These are phyloP conservation scores for Fusarium pininemorale DNA, from an alignment of 2,329 filamentous ascomycete species.

Conservation along the genomic window DNA sequence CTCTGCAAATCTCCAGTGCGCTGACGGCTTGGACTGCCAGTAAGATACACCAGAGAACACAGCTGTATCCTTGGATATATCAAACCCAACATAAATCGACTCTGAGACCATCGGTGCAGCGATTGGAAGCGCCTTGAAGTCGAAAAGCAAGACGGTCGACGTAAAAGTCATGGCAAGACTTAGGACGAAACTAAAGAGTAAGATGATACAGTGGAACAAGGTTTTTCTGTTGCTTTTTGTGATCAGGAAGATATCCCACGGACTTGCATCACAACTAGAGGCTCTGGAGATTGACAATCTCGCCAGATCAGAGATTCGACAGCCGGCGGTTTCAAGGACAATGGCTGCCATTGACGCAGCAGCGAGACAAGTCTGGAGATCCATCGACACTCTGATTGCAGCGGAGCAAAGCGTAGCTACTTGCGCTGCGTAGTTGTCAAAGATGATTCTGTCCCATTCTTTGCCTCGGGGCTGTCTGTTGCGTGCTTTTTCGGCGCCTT, in stretches of 20 bases:
- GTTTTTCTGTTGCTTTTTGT: rapidly evolving
- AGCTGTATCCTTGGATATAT: neutral
- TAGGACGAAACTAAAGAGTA: neutral
- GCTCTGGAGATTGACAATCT: conserved; percentile 1
- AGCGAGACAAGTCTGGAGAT: neutral
- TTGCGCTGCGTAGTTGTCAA: neutral
- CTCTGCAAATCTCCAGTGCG: conserved; percentile 5
- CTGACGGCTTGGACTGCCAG: neutral
- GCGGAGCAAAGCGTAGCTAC: conserved; percentile 15
- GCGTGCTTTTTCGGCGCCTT: neutral
- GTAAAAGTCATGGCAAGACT: neutral
- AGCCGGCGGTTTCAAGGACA: conserved; percentile 1
- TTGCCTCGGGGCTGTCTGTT: neutral
- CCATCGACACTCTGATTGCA: neutral
- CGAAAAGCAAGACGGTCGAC: conserved; percentile 16
- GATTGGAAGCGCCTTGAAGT: neutral
- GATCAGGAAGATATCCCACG: neutral
- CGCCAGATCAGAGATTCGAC: neutral
- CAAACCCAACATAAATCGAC: neutral
- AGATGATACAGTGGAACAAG: neutral
- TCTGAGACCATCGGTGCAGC: neutral
- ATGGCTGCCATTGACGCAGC: conserved; percentile 12
- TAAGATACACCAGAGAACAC: neutral
- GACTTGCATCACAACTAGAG: neutral
- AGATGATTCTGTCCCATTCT: conserved; percentile 7